These are phyloP conservation scores for Alternaria metachromatica DNA, from an alignment of 2,329 filamentous ascomycete species.

Conservation along the genomic window DNA sequence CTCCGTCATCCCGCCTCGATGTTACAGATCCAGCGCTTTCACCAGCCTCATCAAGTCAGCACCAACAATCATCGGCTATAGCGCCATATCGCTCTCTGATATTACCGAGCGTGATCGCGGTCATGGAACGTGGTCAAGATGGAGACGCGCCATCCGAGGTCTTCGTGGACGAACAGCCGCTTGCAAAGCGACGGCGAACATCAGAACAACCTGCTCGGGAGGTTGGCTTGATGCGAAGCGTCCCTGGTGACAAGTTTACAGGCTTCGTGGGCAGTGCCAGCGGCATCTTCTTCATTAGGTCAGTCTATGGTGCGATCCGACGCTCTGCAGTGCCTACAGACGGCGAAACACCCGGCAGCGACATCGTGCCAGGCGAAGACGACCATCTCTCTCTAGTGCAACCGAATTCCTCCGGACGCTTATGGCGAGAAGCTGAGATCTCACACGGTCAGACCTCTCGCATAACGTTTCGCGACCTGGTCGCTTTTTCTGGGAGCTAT, in stretches of 20 bases:
- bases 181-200: slow-evolving; percentile 22
- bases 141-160: background rate
- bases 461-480: slow-evolving; percentile 57
- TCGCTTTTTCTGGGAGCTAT: slow-evolving; percentile 60
- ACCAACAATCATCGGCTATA: background rate
- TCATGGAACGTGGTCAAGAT: slow-evolving; percentile 16
- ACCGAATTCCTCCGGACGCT: slow-evolving; percentile 20
- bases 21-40: background rate
- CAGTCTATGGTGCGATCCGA: slow-evolving; percentile 59
- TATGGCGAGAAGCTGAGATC: slow-evolving; percentile 46
- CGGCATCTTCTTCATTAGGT: slow-evolving; percentile 65
- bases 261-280: slow-evolving; percentile 65
- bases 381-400: slow-evolving; percentile 53
- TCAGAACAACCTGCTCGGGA: slow-evolving; percentile 43
- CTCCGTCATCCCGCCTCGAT: background rate
- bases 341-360: slow-evolving; percentile 35
- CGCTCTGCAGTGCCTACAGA: slow-evolving; percentile 25
- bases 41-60: background rate
- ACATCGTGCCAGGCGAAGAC: slow-evolving; percentile 64
- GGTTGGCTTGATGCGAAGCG: slow-evolving; percentile 61
- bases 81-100: background rate
- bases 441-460: slow-evolving; percentile 6
- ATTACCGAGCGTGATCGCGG: background rate
- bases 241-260: slow-evolving; percentile 55
- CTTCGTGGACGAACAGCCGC: slow-evolving; percentile 2